These are phyloP conservation scores for Metschnikowia lunata DNA, from an alignment of 805 yeast species.

Conservation along the genomic window DNA sequence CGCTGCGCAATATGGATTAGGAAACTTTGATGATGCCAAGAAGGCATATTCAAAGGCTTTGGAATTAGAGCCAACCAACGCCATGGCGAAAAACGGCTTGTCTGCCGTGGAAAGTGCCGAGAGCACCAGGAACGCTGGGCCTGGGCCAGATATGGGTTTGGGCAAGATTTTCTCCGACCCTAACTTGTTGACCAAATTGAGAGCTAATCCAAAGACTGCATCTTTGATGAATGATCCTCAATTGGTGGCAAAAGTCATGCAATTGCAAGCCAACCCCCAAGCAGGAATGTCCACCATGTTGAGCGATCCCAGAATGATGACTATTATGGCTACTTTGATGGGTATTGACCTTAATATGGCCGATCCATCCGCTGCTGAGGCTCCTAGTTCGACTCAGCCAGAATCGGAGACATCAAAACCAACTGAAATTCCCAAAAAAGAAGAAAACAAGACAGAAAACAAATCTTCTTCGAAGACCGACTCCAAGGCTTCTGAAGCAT, in stretches of 20 bases:
- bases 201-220: conserved; percentile 80
- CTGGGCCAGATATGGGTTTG: conserved; percentile 73
- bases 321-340: conserved; percentile 76
- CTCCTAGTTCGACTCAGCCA: conserved; percentile 16
- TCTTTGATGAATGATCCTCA: conserved; percentile 84
- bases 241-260: conserved; percentile 63
- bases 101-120: conserved; percentile 63
- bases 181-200: conserved; percentile 66
- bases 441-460: neutral
- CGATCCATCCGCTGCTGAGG: conserved; percentile 15
- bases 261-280: conserved; percentile 68
- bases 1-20: conserved; percentile 88
- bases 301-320: conserved; percentile 83
- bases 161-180: conserved; percentile 80
- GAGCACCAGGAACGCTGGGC: conserved; percentile 46
- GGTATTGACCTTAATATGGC: conserved; percentile 67
- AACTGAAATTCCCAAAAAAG: neutral
- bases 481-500: conserved; percentile 3
- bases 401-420: conserved; percentile 1
- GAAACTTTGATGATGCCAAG: conserved; percentile 71
- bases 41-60: conserved; percentile 71
- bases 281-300: conserved; percentile 65
- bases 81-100: conserved; percentile 84
- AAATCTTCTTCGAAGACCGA: neutral
- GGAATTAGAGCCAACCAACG: conserved; percentile 73